A percentile compares a stretch with the other conserved stretches of the same genome.
These are phyloP conservation scores for Pneumocystis oryctolagi DNA, from an alignment of 1,139 yeast genomes.

Conservation along the genomic window DNA sequence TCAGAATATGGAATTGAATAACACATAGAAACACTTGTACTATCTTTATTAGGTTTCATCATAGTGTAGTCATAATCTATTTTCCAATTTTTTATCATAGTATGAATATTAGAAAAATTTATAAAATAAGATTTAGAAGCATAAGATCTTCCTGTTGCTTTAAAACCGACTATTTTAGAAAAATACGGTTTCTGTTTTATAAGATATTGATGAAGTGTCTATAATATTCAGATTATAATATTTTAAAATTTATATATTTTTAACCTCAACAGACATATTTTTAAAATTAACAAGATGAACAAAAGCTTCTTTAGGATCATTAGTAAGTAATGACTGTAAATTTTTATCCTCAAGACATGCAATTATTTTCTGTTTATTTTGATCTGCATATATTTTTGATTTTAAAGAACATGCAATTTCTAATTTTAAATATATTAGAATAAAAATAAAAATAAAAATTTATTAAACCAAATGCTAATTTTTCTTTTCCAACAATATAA, in stretches of 20 bases:
- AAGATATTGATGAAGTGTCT: conserved; percentile 35
- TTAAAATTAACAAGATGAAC: conserved; percentile 62
- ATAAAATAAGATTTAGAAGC: conserved; percentile 16
- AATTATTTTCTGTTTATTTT: conserved; percentile 36
- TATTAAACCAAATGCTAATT: not conserved
- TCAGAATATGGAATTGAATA: conserved; percentile 70
- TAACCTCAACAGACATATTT: conserved; percentile 28
- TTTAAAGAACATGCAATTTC: conserved; percentile 43
- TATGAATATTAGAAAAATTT: conserved; percentile 14
- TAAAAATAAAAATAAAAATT: conserved; percentile 41
- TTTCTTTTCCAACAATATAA: conserved; percentile 80
- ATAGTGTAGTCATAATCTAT: conserved; percentile 9
- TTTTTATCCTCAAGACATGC: conserved; percentile 30
- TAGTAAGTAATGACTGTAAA: conserved; percentile 26
- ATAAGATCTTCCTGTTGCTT: conserved; percentile 86
- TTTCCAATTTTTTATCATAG: conserved; percentile 14
- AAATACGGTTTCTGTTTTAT: conserved; percentile 34
- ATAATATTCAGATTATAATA: conserved; percentile 22
- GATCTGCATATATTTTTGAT: conserved; percentile 39
- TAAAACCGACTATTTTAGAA: conserved; percentile 46
- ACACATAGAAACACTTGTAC: conserved; percentile 13
- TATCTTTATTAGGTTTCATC: conserved; percentile 17
- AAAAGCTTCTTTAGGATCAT: conserved; percentile 35
- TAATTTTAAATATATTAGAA: conserved; percentile 2
- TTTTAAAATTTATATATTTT: not conserved